Conservation (phyloP, 495 filamentous ascomycete species). For the Immersiella caudata region DNA sequence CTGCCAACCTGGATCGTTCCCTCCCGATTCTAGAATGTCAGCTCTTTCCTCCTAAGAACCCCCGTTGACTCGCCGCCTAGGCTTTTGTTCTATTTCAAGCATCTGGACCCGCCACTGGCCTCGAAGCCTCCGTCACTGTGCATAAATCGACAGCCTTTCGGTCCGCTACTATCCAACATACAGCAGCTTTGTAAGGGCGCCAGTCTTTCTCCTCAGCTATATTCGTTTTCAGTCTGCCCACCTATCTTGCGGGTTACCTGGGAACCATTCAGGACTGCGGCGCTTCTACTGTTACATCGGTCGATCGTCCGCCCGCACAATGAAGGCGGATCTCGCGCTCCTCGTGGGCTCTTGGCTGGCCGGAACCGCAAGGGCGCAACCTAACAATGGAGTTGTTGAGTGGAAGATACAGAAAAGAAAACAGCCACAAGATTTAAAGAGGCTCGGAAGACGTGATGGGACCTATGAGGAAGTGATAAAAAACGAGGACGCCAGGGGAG, state of each 20-base stretch:
- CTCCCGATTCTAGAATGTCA: neutral
- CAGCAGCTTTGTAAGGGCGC: neutral
- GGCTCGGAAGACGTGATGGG: constrained; percentile 37
- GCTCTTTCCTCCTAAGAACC: neutral
- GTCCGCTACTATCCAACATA: neutral
- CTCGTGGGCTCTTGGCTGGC: constrained; percentile 38
- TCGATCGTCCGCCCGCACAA: constrained; percentile 11
- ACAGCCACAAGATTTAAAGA: constrained; percentile 20
- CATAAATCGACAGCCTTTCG: neutral
- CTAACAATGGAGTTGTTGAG: constrained; percentile 40
- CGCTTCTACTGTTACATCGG: neutral
- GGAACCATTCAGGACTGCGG: neutral
- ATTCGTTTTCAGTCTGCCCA: neutral
- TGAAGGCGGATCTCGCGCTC: constrained; percentile 32
- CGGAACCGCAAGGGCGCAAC: constrained; percentile 32
- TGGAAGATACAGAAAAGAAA: constrained; percentile 45
- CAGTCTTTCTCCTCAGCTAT: neutral
- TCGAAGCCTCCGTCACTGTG: neutral
- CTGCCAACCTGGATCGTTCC: neutral
- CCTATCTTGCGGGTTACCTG: neutral
- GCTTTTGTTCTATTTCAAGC: neutral
- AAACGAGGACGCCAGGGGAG: constrained; percentile 48
- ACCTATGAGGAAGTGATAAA: constrained; percentile 44
- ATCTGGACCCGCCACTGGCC: neutral
- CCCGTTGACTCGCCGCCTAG: neutral